Conservation (phyloP, 129 eudicot genomes). For the Centrapalus pauciflorus region DNA sequence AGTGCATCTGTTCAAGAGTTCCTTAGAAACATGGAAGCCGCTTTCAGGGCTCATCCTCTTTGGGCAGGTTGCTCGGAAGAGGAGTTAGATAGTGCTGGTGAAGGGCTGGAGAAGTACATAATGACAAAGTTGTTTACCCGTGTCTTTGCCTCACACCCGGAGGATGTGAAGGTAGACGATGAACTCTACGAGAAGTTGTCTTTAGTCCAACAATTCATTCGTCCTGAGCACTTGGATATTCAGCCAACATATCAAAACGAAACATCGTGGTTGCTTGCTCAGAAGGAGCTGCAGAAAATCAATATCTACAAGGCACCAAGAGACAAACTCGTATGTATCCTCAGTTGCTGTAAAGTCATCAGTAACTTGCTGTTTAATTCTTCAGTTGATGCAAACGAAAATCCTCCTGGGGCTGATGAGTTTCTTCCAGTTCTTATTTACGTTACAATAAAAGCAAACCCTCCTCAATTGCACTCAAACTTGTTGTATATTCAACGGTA, state of each 20-base stretch:
- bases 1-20: slow-evolving; percentile 83
- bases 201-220: slow-evolving; percentile 79
- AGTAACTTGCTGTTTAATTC: slow-evolving; percentile 79
- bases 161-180: slow-evolving; percentile 68
- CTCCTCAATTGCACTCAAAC: slow-evolving; percentile 88
- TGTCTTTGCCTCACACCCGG: slow-evolving; percentile 75
- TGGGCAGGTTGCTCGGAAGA: slow-evolving; percentile 90
- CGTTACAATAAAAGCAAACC: slow-evolving; percentile 92
- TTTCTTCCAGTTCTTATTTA: slow-evolving; percentile 92
- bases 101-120: slow-evolving; percentile 96
- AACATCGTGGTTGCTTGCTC: slow-evolving; percentile 99
- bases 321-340: slow-evolving; percentile 88
- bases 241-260: slow-evolving; percentile 79
- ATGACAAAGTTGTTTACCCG: slow-evolving; percentile 83
- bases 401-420: slow-evolving; percentile 95
- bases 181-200: slow-evolving; percentile 82
- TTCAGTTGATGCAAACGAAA: slow-evolving; percentile 60
- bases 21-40: slow-evolving; percentile 77
- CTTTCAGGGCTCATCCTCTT: slow-evolving; percentile 86
- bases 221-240: slow-evolving; percentile 86
- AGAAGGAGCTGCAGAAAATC: slow-evolving; percentile 90
- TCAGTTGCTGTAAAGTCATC: slow-evolving; percentile 91
- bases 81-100: slow-evolving; percentile 95
- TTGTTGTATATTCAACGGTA: slow-evolving; percentile 70
- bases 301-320: slow-evolving; percentile 92